phyloP scores from a whole-genome alignment of 2,329 filamentous ascomycete genomes.

The Fusarium duplospermum region DNA sequence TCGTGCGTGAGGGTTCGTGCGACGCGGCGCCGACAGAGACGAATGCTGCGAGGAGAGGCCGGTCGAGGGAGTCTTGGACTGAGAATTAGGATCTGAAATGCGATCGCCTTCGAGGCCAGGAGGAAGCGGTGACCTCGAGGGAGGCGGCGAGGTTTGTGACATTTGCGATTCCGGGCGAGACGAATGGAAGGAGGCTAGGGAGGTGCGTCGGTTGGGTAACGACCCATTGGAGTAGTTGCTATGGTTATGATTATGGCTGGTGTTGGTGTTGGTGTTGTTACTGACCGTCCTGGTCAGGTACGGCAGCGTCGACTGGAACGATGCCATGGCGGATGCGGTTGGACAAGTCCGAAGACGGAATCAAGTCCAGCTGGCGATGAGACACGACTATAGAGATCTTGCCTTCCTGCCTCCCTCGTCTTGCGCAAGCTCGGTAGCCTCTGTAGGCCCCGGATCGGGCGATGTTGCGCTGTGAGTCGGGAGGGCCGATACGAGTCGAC shows the following conservation, averaged over 20 bases:
- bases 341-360: conserved; percentile 25
- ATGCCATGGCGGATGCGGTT: conserved; percentile 37
- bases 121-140: conserved; percentile 66
- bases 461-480: conserved; percentile 32
- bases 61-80: conserved; percentile 69
- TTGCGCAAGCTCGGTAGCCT: conserved; percentile 27
- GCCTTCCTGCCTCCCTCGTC: neutral
- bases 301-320: conserved; percentile 53
- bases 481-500: conserved; percentile 29
- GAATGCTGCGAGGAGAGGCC: conserved; percentile 72
- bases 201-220: conserved; percentile 57
- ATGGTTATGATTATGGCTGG: conserved; percentile 49
- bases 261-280: conserved; percentile 31
- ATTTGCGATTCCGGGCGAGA: conserved; percentile 69
- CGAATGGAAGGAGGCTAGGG: conserved; percentile 73
- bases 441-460: conserved; percentile 36
- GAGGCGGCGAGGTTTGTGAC: conserved; percentile 64
- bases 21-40: conserved; percentile 64
- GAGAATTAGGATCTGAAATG: conserved; percentile 69
- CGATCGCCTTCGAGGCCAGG: conserved; percentile 63
- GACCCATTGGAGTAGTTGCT: conserved; percentile 51
- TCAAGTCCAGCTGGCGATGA: conserved; percentile 16
- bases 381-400: conserved; percentile 8
- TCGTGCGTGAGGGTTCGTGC: conserved; percentile 63
- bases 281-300: conserved; percentile 53